These are phyloP conservation scores for Yarrowia sp. DNA, from an alignment of 805 yeast genomes.

Conservation along the genomic window DNA sequence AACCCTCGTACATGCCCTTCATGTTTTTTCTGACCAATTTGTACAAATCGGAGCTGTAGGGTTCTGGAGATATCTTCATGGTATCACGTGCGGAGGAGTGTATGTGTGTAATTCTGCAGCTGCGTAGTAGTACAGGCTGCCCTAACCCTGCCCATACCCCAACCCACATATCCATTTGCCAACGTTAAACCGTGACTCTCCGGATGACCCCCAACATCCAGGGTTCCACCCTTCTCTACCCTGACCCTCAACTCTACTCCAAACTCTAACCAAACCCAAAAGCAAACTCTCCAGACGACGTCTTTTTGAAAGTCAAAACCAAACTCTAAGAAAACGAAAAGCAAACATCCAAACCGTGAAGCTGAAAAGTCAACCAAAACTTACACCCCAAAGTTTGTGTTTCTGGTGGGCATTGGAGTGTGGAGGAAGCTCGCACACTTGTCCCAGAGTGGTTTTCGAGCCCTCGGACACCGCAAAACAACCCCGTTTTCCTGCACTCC, in stretches of 20 bases:
- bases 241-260: background rate
- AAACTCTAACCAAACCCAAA: background rate
- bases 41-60: conserved; percentile 28
- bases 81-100: background rate
- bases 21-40: conserved; percentile 30
- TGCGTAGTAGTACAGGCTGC: no score
- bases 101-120: background rate
- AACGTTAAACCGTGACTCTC: background rate
- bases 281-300: background rate
- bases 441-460: no score
- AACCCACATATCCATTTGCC: background rate
- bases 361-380: background rate
- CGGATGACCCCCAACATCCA: background rate
- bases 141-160: background rate
- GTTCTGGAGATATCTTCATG: background rate
- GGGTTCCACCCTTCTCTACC: background rate
- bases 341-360: background rate
- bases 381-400: background rate
- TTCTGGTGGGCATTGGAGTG: background rate
- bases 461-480: no score
- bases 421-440: no score
- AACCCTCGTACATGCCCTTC: conserved; percentile 30
- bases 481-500: no score
- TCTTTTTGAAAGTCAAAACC: background rate
- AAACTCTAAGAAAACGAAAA: background rate